phyloP scores from a whole-genome alignment of 202 grass and related monocot genomes.

The Zoysia matrella region DNA sequence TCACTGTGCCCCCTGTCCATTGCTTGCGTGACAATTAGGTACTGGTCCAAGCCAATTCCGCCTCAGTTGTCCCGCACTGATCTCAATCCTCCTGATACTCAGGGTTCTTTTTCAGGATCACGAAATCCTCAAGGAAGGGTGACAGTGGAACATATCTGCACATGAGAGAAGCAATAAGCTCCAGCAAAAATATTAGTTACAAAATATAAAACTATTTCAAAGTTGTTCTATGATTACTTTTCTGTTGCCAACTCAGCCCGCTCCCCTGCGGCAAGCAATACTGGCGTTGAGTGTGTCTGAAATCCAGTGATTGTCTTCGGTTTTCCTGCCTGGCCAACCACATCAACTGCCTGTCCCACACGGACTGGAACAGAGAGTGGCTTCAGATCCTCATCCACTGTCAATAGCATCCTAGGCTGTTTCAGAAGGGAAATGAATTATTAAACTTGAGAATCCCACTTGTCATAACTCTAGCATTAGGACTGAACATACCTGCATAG shows the following conservation, averaged over 20 bases:
- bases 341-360: conserved; percentile 77
- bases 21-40: not conserved
- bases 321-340: conserved; percentile 70
- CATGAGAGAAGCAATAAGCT: conserved; percentile 1
- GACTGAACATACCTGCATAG: conserved; percentile 67
- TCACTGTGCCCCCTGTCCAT: not conserved
- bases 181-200: not conserved
- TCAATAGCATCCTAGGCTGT: conserved; percentile 81
- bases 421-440: conserved; percentile 10
- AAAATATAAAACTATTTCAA: not conserved
- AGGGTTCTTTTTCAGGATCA: conserved; percentile 62
- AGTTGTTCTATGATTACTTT: conserved; percentile 50
- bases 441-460: conserved; percentile 2
- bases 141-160: conserved; percentile 56
- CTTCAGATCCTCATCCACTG: conserved; percentile 74
- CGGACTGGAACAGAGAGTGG: conserved; percentile 68
- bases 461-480: not conserved
- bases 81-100: conserved; percentile 54
- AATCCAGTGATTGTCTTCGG: conserved; percentile 82
- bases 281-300: conserved; percentile 83
- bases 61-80: not conserved
- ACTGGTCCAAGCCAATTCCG: conserved; percentile 6
- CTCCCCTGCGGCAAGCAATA: conserved; percentile 72
- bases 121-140: conserved; percentile 54
- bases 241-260: conserved; percentile 80